Base-by-base conservation (phyloP, 148 eudicot genomes). In the Vaccinium vitisidaea region DNA sequence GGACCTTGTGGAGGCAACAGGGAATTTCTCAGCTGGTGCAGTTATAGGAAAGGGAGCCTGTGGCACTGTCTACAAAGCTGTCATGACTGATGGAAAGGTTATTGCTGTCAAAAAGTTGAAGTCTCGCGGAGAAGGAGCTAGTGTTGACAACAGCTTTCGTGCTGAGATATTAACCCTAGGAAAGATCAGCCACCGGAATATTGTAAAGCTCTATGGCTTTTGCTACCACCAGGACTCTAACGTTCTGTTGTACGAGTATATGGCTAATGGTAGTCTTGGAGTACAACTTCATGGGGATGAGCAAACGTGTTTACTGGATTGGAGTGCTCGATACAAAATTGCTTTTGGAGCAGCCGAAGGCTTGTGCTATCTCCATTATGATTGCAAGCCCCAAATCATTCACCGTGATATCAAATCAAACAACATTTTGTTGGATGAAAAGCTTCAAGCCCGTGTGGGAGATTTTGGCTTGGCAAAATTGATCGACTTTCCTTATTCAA, bases 301-400 rank as follows among this genome's bases (percentile, higher is more conserved):
- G 80, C 84, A 89, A 36, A 76, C 88, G 0, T 63, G 84, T 59
- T 30, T 86, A 79, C 89, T 94, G 19, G 95, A 92, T 55, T 96
- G 99, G 99, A 84, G 86, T 50, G 89, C 84, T 3, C 84, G 99
- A 80, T 94, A 93, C 84, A 74, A 87, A 59, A 92, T 96, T 36
- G 99, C 99, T 27, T 88, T 94, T 83, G 99, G 98, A 39, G 95
- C 99, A 59, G 98, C 99, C 0, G 95, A 94, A 83, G 99, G 98
- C 25, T 87, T 96, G 30, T 88, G 94, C 80, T 96, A 96, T 86
- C 87, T 96, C 55, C 99, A 96, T 80, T 84, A 88, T 87, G 99
- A 94, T 80, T 96, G 99, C 86, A 93, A 91, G 85, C 99, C 99
- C 48, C 91, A 85, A 52, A 96, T 96, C 46, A 87, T 96, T 83